A percentile compares a stretch with the other conserved stretches of the same genome.
These are phyloP conservation scores for Kazachstania martiniae DNA, from an alignment of 805 yeast genomes.

Conservation along the genomic window DNA sequence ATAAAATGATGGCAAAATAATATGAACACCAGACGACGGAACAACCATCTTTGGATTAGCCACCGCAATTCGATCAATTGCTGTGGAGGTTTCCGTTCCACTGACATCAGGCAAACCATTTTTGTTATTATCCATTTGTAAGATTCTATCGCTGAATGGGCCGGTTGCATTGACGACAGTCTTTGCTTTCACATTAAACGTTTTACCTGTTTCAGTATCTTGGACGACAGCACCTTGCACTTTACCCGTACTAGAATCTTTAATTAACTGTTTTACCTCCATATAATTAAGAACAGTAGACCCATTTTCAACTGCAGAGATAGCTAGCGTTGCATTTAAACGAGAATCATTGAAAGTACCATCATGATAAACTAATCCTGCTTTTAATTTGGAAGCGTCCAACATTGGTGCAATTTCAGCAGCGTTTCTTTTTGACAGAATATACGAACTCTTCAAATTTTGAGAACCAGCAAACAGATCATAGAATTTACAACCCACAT, in stretches of 20 bases:
- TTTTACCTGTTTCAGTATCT: constrained; percentile 60
- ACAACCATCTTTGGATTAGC: constrained; percentile 68
- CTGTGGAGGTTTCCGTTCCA: constrained; percentile 12
- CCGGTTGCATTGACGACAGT: constrained; percentile 89
- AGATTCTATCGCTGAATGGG: constrained; percentile 74
- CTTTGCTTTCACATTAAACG: constrained; percentile 53
- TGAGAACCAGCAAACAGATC: constrained; percentile 88
- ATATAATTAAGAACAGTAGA: constrained; percentile 84
- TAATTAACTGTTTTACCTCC: constrained; percentile 66
- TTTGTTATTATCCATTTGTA: constrained; percentile 75
- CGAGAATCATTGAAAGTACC: constrained; percentile 91
- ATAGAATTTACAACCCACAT: constrained; percentile 82
- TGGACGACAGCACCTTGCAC: constrained; percentile 66
- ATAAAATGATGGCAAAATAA: constrained; percentile 84
- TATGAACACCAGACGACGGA: constrained; percentile 90
- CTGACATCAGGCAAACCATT: constrained; percentile 50
- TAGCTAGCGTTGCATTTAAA: constrained; percentile 76
- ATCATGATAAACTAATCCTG: constrained; percentile 88
- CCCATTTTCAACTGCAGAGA: constrained; percentile 77
- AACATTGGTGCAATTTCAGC: constrained; percentile 76
- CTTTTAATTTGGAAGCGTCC: constrained; percentile 67
- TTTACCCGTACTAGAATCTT: constrained; percentile 46
- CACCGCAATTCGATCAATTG: constrained; percentile 22
- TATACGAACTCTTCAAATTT: constrained; percentile 68
- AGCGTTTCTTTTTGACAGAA: constrained; percentile 57